Evolutionary conservation across 2,329 filamentous ascomycete genomes (phyloP), one percentile per base, ranked within the genome.

Genomic region (Dactylellina drechsleri): DNA sequence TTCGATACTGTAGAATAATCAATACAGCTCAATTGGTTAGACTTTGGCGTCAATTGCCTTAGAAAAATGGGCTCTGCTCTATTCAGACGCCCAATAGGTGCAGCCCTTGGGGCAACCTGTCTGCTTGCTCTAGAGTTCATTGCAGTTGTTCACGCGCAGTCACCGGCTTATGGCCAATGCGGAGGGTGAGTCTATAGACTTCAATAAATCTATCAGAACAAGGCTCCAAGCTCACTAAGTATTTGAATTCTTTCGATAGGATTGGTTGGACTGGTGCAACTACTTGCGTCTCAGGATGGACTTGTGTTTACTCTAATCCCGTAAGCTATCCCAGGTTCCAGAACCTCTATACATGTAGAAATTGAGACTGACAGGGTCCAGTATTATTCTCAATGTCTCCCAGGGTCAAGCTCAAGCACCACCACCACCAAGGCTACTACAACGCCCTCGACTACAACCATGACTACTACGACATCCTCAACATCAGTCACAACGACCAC

Each of bases 261-360:
- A 16, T 26, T 4, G 52, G 41, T 4, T 66, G 36, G 40, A 66
- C 62, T 47, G 62, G 62, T 2, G 15, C 62, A n/a, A 66, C 62
- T 15, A 66, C 62, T 15, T 66, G 62, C n/a, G 62, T 66, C 2
- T 66, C 62, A 26, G 62, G 62, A 13, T 66, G 62, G 62, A 58
- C 40, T 0, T 66, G 62, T 10, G 23, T 58, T 23, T 57, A 57
- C 7, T 57, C 52, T 2, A 66, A 66, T 50, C 50, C 50, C 5
- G 62, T 66, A 50, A 23, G 41, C 31, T 10, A 28, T 36, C 31
- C 10, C 26, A 28, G 26, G 7, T 28, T 7, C 6, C 31, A 36
- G 10, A 10, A 36, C 2, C 1, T 36, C 6, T 36, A 36, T 36
- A 36, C 10, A 36, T 2, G 2, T 10, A 36, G 10, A 36, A 10